Conservation (phyloP, 306 rosid species). For the Herpetospermum pedunculosum region DNA sequence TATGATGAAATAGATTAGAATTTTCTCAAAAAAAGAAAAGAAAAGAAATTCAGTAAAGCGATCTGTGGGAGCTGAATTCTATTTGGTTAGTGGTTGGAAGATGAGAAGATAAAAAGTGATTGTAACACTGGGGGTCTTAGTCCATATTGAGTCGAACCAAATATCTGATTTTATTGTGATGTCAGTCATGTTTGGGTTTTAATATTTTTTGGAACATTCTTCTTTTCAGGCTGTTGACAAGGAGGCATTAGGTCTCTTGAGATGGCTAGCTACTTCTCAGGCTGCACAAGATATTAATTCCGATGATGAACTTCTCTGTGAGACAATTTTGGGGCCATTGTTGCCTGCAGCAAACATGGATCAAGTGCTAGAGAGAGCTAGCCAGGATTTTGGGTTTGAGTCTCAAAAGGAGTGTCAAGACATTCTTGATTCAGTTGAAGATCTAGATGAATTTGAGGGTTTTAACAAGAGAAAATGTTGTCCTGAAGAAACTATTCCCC, state of each 20-base stretch:
- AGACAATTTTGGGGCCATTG: conserved; percentile 63
- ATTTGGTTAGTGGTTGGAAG: not conserved
- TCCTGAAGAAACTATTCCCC: conserved; percentile 39
- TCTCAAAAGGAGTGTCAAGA: conserved; percentile 94
- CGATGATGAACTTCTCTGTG: conserved; percentile 78
- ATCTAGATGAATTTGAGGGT: conserved; percentile 37
- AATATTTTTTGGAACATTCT: not conserved
- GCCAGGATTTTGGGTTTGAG: conserved; percentile 56
- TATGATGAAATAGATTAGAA: not conserved
- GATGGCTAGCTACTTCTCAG: conserved; percentile 85
- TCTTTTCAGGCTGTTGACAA: conserved; percentile 41
- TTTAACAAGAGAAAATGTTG: conserved; percentile 23
- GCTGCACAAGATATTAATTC: conserved; percentile 62
- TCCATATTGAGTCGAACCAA: not conserved
- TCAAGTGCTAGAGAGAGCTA: conserved; percentile 70
- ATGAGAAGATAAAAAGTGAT: not conserved
- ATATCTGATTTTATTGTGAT: not conserved
- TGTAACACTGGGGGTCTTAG: not conserved
- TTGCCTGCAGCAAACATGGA: conserved; percentile 62
- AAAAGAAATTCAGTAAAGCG: not conserved
- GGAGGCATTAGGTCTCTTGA: conserved; percentile 65
- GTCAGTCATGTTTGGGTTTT: not conserved
- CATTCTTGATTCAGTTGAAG: conserved; percentile 79
- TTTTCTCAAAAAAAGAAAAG: not conserved
- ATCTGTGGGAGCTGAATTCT: not conserved